Evolutionary conservation across 148 eudicot species (phyloP).

Genomic region (Rhododendron simsii): DNA sequence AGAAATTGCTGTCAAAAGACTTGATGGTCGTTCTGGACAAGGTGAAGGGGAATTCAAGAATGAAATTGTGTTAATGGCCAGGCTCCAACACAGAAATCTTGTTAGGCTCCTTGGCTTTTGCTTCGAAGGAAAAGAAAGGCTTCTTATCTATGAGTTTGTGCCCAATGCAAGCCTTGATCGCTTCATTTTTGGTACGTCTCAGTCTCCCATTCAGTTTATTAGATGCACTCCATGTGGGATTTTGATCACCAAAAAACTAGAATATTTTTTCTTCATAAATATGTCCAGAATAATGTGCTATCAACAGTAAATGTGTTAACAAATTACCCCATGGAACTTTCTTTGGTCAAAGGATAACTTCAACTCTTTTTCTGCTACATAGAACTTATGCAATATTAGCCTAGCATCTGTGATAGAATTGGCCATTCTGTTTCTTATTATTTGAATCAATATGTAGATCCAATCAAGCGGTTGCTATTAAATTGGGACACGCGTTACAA

Average conservation of each 20-base stretch:
- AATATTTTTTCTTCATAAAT: neutral
- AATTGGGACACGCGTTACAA: slow-evolving; percentile 29
- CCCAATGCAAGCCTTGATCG: slow-evolving; percentile 30
- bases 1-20: slow-evolving; percentile 31
- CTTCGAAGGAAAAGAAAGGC: slow-evolving; percentile 12
- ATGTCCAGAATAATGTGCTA: neutral
- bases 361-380: neutral
- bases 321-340: neutral
- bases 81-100: slow-evolving; percentile 27
- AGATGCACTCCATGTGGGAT: neutral
- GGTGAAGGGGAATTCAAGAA: slow-evolving; percentile 36
- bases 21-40: slow-evolving; percentile 18
- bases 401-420: neutral
- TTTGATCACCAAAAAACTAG: too few relatives aligned
- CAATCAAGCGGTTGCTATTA: slow-evolving; percentile 12
- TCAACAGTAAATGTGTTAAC: neutral
- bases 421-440: neutral
- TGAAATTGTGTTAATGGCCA: slow-evolving; percentile 26
- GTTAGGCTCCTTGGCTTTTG: slow-evolving; percentile 24
- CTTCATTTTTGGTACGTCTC: slow-evolving; percentile 22
- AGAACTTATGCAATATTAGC: neutral
- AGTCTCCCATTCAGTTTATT: neutral
- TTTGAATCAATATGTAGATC: slow-evolving; percentile 9
- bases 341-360: neutral
- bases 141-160: slow-evolving; percentile 30